A percentile compares a stretch with the other conserved stretches of the same genome.
These are phyloP conservation scores for Hyparrhenia diplandra DNA, from an alignment of 176 grass and related monocot genomes.

Conservation along the genomic window DNA sequence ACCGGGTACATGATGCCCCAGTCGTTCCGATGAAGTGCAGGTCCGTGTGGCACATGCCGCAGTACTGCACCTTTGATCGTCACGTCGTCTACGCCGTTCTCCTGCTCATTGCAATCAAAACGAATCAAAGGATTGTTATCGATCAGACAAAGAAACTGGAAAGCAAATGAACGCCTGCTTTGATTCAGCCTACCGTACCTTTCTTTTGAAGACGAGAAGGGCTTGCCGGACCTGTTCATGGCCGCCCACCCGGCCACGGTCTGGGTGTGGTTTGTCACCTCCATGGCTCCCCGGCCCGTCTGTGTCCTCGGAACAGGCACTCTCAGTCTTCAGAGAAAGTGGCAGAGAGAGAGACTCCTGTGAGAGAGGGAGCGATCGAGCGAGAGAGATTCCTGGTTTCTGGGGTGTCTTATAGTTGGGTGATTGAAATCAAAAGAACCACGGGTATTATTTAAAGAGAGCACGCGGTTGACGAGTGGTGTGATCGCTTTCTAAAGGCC, in stretches of 20 bases:
- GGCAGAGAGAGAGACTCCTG: neutral
- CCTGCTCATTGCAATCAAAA: neutral
- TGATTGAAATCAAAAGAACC: neutral
- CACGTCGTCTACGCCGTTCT: constrained; percentile 59
- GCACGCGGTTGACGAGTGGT: neutral
- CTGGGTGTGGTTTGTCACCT: constrained; percentile 71
- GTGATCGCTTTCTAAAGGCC: neutral
- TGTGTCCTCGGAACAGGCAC: neutral
- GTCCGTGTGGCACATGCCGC: constrained; percentile 94
- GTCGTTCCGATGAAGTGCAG: constrained; percentile 69
- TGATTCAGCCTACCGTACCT: neutral
- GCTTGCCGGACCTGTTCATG: constrained; percentile 56
- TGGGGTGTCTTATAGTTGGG: neutral
- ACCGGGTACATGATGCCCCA: constrained; percentile 91
- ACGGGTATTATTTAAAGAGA: neutral
- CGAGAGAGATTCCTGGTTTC: neutral
- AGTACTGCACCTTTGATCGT: constrained; percentile 70
- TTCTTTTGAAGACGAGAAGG: constrained; percentile 74
- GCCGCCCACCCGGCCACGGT: constrained; percentile 68
- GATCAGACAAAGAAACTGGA: neutral
- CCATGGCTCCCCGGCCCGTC: constrained; percentile 17
- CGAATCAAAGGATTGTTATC: neutral
- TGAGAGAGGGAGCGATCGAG: neutral
- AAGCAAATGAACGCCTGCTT: neutral
- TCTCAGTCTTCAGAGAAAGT: too few species aligned